Evolutionary conservation across 805 yeast species (phyloP).

Genomic region (Saccharomycopsis amapae): DNA sequence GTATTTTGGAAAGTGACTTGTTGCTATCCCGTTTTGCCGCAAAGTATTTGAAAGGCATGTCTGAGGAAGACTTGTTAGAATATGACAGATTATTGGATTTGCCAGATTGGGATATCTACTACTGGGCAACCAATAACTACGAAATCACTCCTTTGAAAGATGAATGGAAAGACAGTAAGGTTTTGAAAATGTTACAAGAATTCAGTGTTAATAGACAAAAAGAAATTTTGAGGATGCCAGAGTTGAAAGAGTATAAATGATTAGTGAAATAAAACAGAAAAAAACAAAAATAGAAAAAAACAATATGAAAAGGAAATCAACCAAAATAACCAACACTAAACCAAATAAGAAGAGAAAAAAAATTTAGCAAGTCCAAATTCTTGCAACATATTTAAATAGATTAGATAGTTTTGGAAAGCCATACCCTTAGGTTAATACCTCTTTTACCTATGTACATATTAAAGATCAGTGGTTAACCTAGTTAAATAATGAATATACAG

Average conservation of each 20-base stretch:
- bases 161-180: constrained; percentile 64
- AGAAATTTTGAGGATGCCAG: constrained; percentile 84
- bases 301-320: too few relatives aligned
- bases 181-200: constrained; percentile 61
- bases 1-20: constrained; percentile 88
- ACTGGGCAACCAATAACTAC: constrained; percentile 90
- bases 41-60: constrained; percentile 52
- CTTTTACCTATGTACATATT: too few relatives aligned
- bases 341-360: too few relatives aligned
- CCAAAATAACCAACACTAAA: too few relatives aligned
- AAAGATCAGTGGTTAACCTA: too few relatives aligned
- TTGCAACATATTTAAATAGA: too few relatives aligned
- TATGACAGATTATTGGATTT: constrained; percentile 83
- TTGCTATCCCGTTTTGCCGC: constrained; percentile 81
- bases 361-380: too few relatives aligned
- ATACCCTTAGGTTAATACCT: too few relatives aligned
- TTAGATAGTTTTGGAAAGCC: too few relatives aligned
- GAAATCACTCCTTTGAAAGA: constrained; percentile 83
- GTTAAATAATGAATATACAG: too few relatives aligned
- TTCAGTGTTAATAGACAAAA: constrained; percentile 65
- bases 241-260: constrained; percentile 32
- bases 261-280: too few relatives aligned
- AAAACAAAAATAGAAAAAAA: too few relatives aligned
- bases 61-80: constrained; percentile 65
- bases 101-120: constrained; percentile 98